Base-by-base conservation (phyloP, 176 grass and related monocot genomes). In the Triticum monococcum region DNA sequence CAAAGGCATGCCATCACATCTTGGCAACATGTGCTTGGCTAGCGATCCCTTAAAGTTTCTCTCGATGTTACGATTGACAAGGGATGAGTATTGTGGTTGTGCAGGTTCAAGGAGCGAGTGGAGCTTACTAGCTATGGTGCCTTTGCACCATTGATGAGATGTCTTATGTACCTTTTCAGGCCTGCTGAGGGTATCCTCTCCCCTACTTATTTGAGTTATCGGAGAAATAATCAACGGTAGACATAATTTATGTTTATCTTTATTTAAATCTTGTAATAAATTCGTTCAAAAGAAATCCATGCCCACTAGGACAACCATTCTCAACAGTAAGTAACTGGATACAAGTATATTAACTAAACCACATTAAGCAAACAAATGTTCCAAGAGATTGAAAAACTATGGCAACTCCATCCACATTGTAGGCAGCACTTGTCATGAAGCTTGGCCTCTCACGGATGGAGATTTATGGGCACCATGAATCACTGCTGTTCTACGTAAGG, bases 401-500 rank as follows among this genome's bases (percentile, higher is more conserved):
- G 18, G 7, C 0, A 59, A 59, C 7, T 59, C 54, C 54, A 22
- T 59, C 7, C 54, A 8, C 54, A 22, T 59, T 54, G 13, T 52
- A 52, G 48, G 48, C 4, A 22, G 11, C 30, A 33, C 18, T 62
- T 79, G 5, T 59, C 20, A 38, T 79, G 5, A 32, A 35, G 16
- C n/a, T 62, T 62, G 54, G 7, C 7, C 3, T 68, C 16, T 18
- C 66, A 36, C 36, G 17, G 14, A 68, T 36, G 30, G 14, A 68
- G 1, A 18, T 35, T 18, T 68, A 33, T 20, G 12, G 16, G 2
- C 54, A 22, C 31, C 30, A 37, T 24, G 9, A 12, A 30, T 82
- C 60, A 75, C 16, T 41, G 3, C 5, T 82, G 57, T 52, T 37
- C 69, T 38, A 38, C 14, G 35, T 54, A 82, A 61, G 89, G 87